Evolutionary conservation across 768 basidiomycete species (phyloP).

Genomic region (Boletus sp.): DNA sequence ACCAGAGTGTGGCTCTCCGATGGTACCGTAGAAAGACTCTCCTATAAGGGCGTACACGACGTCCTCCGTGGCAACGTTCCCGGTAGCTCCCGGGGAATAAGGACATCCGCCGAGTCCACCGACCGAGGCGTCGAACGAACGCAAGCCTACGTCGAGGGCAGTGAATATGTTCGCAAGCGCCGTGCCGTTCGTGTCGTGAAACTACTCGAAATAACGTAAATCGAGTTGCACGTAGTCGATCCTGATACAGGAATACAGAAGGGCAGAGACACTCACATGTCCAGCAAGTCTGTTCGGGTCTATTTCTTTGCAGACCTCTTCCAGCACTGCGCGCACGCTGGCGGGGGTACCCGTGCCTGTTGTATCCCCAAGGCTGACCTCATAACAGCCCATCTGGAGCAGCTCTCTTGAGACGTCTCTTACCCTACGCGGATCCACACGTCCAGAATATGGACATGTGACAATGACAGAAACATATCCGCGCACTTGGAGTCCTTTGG

Average conservation of each 20-base stretch:
- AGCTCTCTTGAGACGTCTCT: slow-evolving; percentile 69
- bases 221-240: background rate
- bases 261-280: slow-evolving; percentile 40
- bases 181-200: slow-evolving; percentile 89
- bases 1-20: slow-evolving; percentile 34
- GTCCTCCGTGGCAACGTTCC: slow-evolving; percentile 93
- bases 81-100: slow-evolving; percentile 93
- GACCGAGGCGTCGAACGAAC: slow-evolving; percentile 80
- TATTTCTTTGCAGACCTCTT: slow-evolving; percentile 62
- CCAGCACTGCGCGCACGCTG: slow-evolving; percentile 64
- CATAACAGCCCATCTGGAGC: slow-evolving; percentile 90
- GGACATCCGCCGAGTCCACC: slow-evolving; percentile 95
- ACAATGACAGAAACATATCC: slow-evolving; percentile 87
- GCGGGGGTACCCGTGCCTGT: slow-evolving; percentile 81
- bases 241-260: background rate
- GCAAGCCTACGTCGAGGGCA: slow-evolving; percentile 70
- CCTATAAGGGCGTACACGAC: slow-evolving; percentile 78
- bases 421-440: slow-evolving; percentile 61
- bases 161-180: slow-evolving; percentile 74
- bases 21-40: slow-evolving; percentile 54
- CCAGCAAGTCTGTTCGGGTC: slow-evolving; percentile 70
- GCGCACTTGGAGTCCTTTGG: slow-evolving; percentile 64
- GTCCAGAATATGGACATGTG: slow-evolving; percentile 84
- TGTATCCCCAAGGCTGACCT: slow-evolving; percentile 90
- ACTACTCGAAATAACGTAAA: slow-evolving; percentile 41